Evolutionary conservation across 75 land plant genomes (phyloP).

Genomic region (Cryptomeria japonica): DNA sequence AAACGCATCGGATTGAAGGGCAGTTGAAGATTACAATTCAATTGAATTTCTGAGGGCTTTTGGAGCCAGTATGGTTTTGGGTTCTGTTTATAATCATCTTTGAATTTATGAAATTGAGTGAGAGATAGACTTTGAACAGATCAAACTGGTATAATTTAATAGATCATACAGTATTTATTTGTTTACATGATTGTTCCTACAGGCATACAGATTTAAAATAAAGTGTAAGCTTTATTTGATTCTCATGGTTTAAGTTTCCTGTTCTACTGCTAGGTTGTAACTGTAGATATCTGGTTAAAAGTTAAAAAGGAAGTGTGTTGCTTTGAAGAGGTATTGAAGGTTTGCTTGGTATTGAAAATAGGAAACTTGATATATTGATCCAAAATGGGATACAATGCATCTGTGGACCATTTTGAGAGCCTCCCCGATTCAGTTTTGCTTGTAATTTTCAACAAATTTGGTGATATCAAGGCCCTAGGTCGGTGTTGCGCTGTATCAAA

Average conservation of each 20-base stretch:
- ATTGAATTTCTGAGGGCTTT: not conserved
- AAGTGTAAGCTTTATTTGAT: not conserved
- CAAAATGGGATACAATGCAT: conserved; percentile 2
- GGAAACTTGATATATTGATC: conserved; percentile 1
- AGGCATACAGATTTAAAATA: not conserved
- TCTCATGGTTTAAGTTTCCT: not conserved
- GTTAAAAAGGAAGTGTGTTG: not conserved
- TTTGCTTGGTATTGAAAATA: not conserved
- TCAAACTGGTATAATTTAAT: not conserved
- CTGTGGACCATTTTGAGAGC: conserved; percentile 23
- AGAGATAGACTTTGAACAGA: not conserved
- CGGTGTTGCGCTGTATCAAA: conserved; percentile 29
- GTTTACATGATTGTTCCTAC: not conserved
- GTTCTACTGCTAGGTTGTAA: not conserved
- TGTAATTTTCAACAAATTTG: conserved; percentile 24
- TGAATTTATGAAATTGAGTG: not conserved
- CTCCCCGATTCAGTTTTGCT: conserved; percentile 28
- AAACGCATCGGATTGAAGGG: not conserved
- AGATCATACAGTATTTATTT: not conserved
- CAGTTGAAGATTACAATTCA: not conserved
- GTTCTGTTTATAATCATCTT: not conserved
- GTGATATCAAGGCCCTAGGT: conserved; percentile 26
- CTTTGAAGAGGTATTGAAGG: not conserved
- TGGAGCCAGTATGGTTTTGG: not conserved
- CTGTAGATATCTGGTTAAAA: not conserved